These are phyloP conservation scores for Osmozyma mogii DNA, from an alignment of 805 yeast species.

Conservation along the genomic window DNA sequence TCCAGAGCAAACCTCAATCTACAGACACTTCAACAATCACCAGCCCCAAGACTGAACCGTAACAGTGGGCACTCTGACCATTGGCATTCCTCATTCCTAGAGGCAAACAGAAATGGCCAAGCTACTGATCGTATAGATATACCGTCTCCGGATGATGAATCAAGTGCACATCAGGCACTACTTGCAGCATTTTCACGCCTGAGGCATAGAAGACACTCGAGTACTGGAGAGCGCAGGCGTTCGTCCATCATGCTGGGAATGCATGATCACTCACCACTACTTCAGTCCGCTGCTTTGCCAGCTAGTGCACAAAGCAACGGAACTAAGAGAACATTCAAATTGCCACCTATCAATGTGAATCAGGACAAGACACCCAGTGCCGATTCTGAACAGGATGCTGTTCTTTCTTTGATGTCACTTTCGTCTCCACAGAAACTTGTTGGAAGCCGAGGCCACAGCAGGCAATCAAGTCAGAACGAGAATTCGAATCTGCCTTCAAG, in stretches of 20 bases:
- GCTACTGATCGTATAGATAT: not conserved
- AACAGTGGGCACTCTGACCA: not conserved
- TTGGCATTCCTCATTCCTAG: not conserved
- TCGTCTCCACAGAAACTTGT: conserved; percentile 40
- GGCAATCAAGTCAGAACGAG: conserved; percentile 17
- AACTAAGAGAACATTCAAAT: conserved; percentile 4
- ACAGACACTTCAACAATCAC: conserved; percentile 32
- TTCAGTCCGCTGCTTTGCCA: too few relatives aligned
- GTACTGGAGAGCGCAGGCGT: too few relatives aligned
- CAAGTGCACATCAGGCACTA: too few relatives aligned
- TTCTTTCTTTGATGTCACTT: conserved; percentile 46
- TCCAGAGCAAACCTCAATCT: conserved; percentile 31
- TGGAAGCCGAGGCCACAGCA: not conserved
- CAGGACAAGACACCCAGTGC: conserved; percentile 12
- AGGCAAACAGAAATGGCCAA: too few relatives aligned
- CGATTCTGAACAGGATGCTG: conserved; percentile 45
- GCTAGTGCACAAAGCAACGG: too few relatives aligned
- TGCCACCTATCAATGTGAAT: conserved; percentile 11
- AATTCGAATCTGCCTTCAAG: conserved; percentile 24
- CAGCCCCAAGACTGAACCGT: conserved; percentile 5
- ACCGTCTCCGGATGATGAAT: too few relatives aligned
- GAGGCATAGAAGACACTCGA: too few relatives aligned
- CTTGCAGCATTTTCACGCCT: too few relatives aligned
- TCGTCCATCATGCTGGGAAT: too few relatives aligned
- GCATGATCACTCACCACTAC: too few relatives aligned